Conservation (phyloP, 306 rosid genomes). For the Gillenia trifoliata region DNA sequence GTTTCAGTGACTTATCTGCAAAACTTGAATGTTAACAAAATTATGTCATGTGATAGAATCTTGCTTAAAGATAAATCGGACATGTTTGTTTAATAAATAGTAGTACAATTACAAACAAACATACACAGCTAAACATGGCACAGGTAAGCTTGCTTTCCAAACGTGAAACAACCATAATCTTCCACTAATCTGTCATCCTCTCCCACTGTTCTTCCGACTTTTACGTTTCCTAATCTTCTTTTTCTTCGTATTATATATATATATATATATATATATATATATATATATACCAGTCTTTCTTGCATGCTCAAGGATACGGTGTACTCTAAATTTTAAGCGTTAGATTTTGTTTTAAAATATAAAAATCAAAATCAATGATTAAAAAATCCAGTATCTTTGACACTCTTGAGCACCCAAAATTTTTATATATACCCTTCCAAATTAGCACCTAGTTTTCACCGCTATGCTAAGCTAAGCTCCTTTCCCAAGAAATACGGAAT, state of each 20-base stretch:
- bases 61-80: slow-evolving; percentile 49
- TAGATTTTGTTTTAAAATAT: too few species aligned
- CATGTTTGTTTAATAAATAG: slow-evolving; percentile 19
- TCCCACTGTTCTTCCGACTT: slow-evolving; percentile 3
- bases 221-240: slow-evolving; percentile 1
- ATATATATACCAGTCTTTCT: too few species aligned
- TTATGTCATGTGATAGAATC: slow-evolving; percentile 54
- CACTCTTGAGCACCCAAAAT: too few species aligned
- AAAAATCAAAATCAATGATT: too few species aligned
- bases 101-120: slow-evolving; percentile 26
- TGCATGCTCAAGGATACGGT: too few species aligned
- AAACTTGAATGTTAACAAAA: slow-evolving; percentile 30
- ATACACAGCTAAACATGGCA: slow-evolving; percentile 55
- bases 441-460: too few species aligned
- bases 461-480: too few species aligned
- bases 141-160: slow-evolving; percentile 43
- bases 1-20: slow-evolving; percentile 38
- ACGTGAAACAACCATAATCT: slow-evolving; percentile 13
- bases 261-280: too few species aligned
- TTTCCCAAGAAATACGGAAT: too few species aligned
- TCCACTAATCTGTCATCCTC: slow-evolving; percentile 13
- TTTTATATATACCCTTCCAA: too few species aligned
- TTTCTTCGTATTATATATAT: not conserved
- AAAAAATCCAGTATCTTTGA: too few species aligned
- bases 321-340: too few species aligned